Conservation (phyloP, 2,329 filamentous ascomycete genomes). For the Penicillium verrucosum region DNA sequence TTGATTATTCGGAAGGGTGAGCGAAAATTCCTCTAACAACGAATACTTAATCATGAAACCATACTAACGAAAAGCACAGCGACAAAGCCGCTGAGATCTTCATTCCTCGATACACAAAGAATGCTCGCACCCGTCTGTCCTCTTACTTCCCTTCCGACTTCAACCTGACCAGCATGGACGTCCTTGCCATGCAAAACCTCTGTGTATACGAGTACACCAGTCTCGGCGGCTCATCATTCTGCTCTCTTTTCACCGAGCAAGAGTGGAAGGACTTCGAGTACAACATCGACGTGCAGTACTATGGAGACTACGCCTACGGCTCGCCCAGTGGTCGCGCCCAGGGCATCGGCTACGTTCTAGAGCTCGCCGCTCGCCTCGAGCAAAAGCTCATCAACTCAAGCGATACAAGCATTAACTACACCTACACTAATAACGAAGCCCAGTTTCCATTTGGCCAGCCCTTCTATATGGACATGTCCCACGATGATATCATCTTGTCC, state of each 20-base stretch:
- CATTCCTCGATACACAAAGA: conserved; percentile 45
- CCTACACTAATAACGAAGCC: conserved; percentile 44
- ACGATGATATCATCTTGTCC: conserved; percentile 53
- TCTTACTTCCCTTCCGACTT: conserved; percentile 49
- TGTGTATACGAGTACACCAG: conserved; percentile 55
- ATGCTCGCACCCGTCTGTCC: conserved; percentile 48
- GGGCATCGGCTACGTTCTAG: conserved; percentile 53
- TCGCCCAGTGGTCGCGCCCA: conserved; percentile 53
- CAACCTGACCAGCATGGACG: conserved; percentile 49
- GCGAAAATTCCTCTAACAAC: background rate
- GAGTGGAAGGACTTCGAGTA: conserved; percentile 57
- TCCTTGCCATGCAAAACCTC: conserved; percentile 52
- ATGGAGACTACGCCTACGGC: conserved; percentile 46
- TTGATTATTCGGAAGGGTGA: conserved; percentile 31
- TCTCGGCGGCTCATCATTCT: conserved; percentile 52
- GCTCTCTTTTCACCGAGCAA: conserved; percentile 52
- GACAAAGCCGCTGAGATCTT: conserved; percentile 39
- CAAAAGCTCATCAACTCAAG: conserved; percentile 47
- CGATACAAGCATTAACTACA: conserved; percentile 52
- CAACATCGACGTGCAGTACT: conserved; percentile 52
- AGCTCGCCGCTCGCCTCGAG: conserved; percentile 50
- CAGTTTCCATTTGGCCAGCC: conserved; percentile 49
- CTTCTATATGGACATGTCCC: conserved; percentile 54
- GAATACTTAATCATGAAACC: background rate
- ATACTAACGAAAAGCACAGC: conserved; percentile 12